Conservation (phyloP, 768 basidiomycete genomes). For the Macrolepiota fuliginosa region DNA sequence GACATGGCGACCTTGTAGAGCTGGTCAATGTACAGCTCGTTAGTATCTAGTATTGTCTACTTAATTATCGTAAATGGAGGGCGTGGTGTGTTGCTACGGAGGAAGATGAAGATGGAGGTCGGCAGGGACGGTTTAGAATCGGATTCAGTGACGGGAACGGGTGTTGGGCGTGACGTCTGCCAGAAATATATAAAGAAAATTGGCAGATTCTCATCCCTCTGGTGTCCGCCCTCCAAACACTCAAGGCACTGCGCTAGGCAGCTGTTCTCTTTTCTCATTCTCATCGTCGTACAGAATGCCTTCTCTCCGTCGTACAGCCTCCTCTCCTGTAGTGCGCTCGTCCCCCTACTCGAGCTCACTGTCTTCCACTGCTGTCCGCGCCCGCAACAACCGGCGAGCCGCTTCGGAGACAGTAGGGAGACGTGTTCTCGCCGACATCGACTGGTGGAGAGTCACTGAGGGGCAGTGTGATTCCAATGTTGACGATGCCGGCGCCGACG, state of each 20-base stretch:
- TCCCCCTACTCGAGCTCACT: slow-evolving; percentile 57
- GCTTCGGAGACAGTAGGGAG: slow-evolving; percentile 63
- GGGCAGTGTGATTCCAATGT: slow-evolving; percentile 55
- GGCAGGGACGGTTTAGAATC: slow-evolving; percentile 22
- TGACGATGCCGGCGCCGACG: slow-evolving; percentile 42
- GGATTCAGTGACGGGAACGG: slow-evolving; percentile 18
- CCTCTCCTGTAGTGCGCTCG: slow-evolving; percentile 65
- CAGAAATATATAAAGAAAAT: slow-evolving; percentile 43
- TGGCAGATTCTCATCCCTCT: slow-evolving; percentile 28
- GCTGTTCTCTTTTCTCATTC: slow-evolving; percentile 33
- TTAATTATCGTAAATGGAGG: not conserved
- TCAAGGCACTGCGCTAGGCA: slow-evolving; percentile 50
- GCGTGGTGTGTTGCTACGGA: slow-evolving; percentile 8
- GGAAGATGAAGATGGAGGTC: too few species aligned
- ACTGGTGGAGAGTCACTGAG: slow-evolving; percentile 82
- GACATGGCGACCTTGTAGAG: slow-evolving; percentile 11
- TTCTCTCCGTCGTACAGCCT: slow-evolving; percentile 77
- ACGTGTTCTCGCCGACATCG: slow-evolving; percentile 81
- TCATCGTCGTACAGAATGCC: slow-evolving; percentile 40
- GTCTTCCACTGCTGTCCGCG: slow-evolving; percentile 27
- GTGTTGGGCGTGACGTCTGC: slow-evolving; percentile 27
- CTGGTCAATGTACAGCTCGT: not conserved
- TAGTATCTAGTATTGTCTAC: not conserved
- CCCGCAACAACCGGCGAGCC: slow-evolving; percentile 56
- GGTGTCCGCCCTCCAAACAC: slow-evolving; percentile 29